Evolutionary conservation across 2,329 filamentous ascomycete species (phyloP), one percentile per base, ranked within the genome.

Genomic region (Lasiodiplodia hormozganensis): DNA sequence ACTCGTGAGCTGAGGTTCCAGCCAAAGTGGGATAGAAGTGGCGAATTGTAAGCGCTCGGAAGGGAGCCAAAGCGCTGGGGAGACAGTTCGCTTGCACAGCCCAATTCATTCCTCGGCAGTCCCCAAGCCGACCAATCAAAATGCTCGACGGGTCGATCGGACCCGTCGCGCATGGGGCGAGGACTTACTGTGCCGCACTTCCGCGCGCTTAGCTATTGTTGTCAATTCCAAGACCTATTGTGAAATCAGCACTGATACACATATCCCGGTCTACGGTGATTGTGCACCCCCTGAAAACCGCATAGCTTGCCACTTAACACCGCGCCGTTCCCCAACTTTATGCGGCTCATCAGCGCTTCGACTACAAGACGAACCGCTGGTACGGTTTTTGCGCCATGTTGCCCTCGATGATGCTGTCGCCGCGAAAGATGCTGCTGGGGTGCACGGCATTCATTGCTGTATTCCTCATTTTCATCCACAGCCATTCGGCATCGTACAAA

Each of bases 381-480:
- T 34, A 28, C 36, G 40, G 18, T 18, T 12, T 6, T 16, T 36
- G 38, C 43, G 21, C 40, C 38, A 62, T 51, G 40, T 21, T 62
- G 18, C 25, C 14, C 3, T 21, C 28, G 4, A 38, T 40, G 25
- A 3, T 49, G 28, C 16, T 36, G 18, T 38, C 36, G 11, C 25
- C 40, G n/a, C 58, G 58, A 25, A 62, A 62, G 18, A 14, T 62
- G 12, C 25, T 62, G 14, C n/a, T 65, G 1, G 3, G 5, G 1
- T 38, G 12, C 69, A 72, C 76, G 18, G 70, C 70, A 11, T 52
- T 76, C 43, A 74, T 73, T 70, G 73, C 73, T 28, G 38, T 74
- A 31, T 68, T 77, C 38, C 18, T 77, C 47, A 51, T 78, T 31
- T 73, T 74, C 65, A 57, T 77, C 34, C 78, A 75, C 68, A 73